phyloP scores from a whole-genome alignment of 1,284 basidiomycete genomes.

The Pseudozyma sp. region DNA sequence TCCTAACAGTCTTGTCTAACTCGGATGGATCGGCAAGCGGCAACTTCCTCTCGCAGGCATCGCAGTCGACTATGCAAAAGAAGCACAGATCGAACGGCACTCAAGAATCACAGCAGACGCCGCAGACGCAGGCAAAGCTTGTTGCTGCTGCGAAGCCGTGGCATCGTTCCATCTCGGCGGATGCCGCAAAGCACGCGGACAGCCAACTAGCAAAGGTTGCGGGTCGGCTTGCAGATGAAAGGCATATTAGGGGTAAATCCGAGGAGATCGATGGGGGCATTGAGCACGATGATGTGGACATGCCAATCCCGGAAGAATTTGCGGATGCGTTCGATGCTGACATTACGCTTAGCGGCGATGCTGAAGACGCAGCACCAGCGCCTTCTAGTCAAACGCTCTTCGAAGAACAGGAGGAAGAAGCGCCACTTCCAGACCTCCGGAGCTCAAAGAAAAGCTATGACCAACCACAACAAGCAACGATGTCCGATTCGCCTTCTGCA shows the following conservation, averaged over 20 bases:
- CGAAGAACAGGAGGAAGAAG: slow-evolving; percentile 23
- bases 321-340: slow-evolving; percentile 29
- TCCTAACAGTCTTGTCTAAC: slow-evolving; percentile 39
- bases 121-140: slow-evolving; percentile 24
- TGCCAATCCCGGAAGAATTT: slow-evolving; percentile 5
- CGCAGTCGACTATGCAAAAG: slow-evolving; percentile 17
- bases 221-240: not conserved
- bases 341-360: slow-evolving; percentile 30
- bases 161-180: slow-evolving; percentile 47
- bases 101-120: slow-evolving; percentile 16
- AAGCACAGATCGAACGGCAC: not conserved
- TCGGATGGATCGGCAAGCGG: slow-evolving; percentile 43
- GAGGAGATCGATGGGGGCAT: slow-evolving; percentile 13
- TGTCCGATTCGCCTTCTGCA: not conserved
- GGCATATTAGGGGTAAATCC: slow-evolving; percentile 14
- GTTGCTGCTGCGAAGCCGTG: slow-evolving; percentile 44
- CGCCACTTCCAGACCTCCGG: slow-evolving; percentile 11
- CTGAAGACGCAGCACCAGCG: slow-evolving; percentile 12
- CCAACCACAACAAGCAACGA: not conserved
- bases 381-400: slow-evolving; percentile 44
- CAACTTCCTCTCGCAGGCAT: slow-evolving; percentile 41
- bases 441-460: not conserved
- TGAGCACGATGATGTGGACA: not conserved
- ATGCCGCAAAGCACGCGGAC: slow-evolving; percentile 15
- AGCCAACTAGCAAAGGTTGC: not conserved